These are phyloP conservation scores for Geranium incanum DNA, from an alignment of 441 rosid species.

Conservation along the genomic window DNA sequence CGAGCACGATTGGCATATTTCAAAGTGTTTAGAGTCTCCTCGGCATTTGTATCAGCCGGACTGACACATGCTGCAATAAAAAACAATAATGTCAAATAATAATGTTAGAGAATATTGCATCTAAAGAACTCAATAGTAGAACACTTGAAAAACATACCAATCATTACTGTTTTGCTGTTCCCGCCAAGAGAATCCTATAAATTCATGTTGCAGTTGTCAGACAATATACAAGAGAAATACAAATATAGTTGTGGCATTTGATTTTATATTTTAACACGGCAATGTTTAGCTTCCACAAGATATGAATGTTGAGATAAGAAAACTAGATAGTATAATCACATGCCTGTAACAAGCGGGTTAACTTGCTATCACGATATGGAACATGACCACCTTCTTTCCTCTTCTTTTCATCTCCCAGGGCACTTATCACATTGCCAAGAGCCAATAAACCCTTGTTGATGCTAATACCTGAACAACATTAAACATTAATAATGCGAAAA, in stretches of 20 bases:
- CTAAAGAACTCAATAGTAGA: neutral
- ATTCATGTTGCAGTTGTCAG: slow-evolving; percentile 21
- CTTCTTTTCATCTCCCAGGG: slow-evolving; percentile 90
- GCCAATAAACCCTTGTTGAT: slow-evolving; percentile 93
- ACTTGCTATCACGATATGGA: slow-evolving; percentile 97
- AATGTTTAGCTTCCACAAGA: too few species aligned
- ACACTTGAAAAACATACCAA: slow-evolving; percentile 45
- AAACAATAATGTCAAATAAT: neutral
- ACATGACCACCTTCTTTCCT: slow-evolving; percentile 94
- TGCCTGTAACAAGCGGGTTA: slow-evolving; percentile 93
- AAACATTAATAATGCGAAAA: too few species aligned
- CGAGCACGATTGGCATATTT: slow-evolving; percentile 97
- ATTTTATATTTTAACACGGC: too few species aligned
- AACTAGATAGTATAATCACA: neutral
- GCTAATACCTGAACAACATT: slow-evolving; percentile 50
- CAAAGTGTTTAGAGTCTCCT: slow-evolving; percentile 87
- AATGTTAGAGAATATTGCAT: slow-evolving; percentile 10
- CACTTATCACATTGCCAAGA: slow-evolving; percentile 93
- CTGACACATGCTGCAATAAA: slow-evolving; percentile 78
- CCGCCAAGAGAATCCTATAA: slow-evolving; percentile 91
- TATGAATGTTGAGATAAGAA: too few species aligned
- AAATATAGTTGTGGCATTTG: neutral
- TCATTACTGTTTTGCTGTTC: slow-evolving; percentile 97
- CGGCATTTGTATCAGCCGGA: slow-evolving; percentile 95
- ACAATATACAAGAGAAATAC: neutral